phyloP scores from a whole-genome alignment of 1,284 basidiomycete species.

The Pholiota adiposa region DNA sequence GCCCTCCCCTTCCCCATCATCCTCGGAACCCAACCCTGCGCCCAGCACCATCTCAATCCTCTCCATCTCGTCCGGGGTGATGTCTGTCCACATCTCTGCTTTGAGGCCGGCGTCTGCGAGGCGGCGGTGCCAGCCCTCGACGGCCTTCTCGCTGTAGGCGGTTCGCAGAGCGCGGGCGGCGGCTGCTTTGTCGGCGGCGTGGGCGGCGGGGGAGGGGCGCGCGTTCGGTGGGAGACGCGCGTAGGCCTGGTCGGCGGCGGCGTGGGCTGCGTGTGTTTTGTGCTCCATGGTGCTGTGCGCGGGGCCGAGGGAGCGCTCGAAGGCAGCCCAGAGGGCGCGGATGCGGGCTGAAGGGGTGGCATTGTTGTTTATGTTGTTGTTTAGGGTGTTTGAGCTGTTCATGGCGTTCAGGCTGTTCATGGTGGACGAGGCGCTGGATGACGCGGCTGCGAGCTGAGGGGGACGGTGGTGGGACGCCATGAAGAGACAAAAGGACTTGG shows the following conservation, averaged over 20 bases:
- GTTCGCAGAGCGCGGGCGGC: slow-evolving; percentile 33
- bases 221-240: slow-evolving; percentile 11
- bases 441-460: background rate
- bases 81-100: slow-evolving; percentile 44
- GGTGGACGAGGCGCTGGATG: background rate
- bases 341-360: slow-evolving; percentile 26
- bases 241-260: slow-evolving; percentile 23
- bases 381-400: background rate
- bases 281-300: slow-evolving; percentile 23
- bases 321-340: slow-evolving; percentile 40
- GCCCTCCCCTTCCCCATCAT: slow-evolving; percentile 4
- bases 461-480: slow-evolving; percentile 1
- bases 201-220: slow-evolving; percentile 26
- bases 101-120: slow-evolving; percentile 35
- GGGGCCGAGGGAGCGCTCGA: slow-evolving; percentile 26
- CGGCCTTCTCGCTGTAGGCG: slow-evolving; percentile 32
- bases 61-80: slow-evolving; percentile 37
- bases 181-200: slow-evolving; percentile 31
- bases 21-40: background rate
- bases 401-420: background rate
- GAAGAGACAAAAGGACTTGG: background rate
- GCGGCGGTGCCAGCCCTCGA: slow-evolving; percentile 42
- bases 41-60: slow-evolving; percentile 38
- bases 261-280: slow-evolving; percentile 21
- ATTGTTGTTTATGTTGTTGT: background rate